Percentiles rank a stretch among this genome's conserved stretches.
Evolutionary conservation across 1,139 yeast genomes (phyloP).

Genomic region (Pichia sp.): DNA sequence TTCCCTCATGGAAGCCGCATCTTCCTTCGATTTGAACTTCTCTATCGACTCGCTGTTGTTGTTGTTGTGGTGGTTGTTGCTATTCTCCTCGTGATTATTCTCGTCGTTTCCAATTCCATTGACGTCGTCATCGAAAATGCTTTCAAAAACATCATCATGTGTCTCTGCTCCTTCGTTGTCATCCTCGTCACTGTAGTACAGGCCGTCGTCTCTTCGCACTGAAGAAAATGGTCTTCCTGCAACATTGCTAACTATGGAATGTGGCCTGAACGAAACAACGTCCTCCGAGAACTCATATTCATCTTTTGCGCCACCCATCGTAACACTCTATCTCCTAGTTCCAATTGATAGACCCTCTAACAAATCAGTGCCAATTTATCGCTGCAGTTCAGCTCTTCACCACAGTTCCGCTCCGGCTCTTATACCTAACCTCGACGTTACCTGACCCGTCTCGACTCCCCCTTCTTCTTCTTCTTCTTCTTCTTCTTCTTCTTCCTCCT

Average conservation of each 20-base stretch:
- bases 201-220: neutral
- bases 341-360: neutral
- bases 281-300: slow-evolving; percentile 6
- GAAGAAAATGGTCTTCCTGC: neutral
- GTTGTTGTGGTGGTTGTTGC: neutral
- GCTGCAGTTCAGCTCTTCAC: no score
- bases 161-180: neutral
- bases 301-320: neutral
- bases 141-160: neutral
- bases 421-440: no score
- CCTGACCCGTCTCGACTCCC: no score
- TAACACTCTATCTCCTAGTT: neutral
- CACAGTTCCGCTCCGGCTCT: neutral
- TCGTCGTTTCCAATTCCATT: neutral
- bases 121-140: neutral
- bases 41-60: neutral
- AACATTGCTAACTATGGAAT: slow-evolving; percentile 3
- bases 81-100: neutral
- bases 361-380: no score
- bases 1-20: neutral
- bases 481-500: neutral
- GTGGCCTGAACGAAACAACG: slow-evolving; percentile 16
- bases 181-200: neutral
- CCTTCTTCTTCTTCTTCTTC: neutral
- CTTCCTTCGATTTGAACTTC: neutral